These are phyloP conservation scores for Phytophthora parvispora DNA, from an alignment of 352 stramenopile species.

Conservation along the genomic window DNA sequence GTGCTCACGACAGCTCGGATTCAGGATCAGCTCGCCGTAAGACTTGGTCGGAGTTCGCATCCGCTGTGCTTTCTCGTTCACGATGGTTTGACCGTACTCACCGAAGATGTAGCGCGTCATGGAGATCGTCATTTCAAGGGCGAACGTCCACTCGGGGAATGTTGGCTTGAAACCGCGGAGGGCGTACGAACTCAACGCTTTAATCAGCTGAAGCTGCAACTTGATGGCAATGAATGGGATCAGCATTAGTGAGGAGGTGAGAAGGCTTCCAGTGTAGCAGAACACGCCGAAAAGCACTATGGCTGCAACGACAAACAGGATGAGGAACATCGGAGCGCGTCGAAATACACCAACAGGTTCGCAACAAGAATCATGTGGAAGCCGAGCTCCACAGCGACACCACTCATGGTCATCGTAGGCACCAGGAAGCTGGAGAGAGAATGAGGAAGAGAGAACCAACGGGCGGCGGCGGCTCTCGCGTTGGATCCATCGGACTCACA, in stretches of 20 bases:
- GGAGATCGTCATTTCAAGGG: constrained; percentile 32
- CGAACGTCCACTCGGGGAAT: constrained; percentile 43
- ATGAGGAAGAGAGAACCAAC: not conserved
- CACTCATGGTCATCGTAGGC: not conserved
- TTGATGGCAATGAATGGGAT: constrained; percentile 18
- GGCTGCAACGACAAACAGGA: not conserved
- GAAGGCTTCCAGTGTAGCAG: constrained; percentile 1
- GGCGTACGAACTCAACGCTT: constrained; percentile 2
- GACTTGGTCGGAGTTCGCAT: constrained; percentile 28
- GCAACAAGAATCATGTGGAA: constrained; percentile 7
- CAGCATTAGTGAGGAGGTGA: not conserved
- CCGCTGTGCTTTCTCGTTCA: constrained; percentile 21
- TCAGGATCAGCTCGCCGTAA: constrained; percentile 23
- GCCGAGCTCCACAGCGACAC: not conserved
- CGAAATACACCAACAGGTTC: constrained; percentile 14
- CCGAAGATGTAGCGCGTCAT: constrained; percentile 39
- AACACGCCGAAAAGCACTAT: not conserved
- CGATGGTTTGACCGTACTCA: constrained; percentile 32
- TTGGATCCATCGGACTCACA: not conserved
- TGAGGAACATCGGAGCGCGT: not conserved
- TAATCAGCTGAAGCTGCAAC: constrained; percentile 10
- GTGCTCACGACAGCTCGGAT: constrained; percentile 14
- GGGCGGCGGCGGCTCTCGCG: not conserved
- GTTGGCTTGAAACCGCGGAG: constrained; percentile 20
- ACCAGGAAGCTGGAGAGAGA: not conserved